Percentiles rank a stretch among this genome's conserved stretches.
Conservation (phyloP, 1,284 basidiomycete genomes). For the Cryptococcus amylolentus region DNA sequence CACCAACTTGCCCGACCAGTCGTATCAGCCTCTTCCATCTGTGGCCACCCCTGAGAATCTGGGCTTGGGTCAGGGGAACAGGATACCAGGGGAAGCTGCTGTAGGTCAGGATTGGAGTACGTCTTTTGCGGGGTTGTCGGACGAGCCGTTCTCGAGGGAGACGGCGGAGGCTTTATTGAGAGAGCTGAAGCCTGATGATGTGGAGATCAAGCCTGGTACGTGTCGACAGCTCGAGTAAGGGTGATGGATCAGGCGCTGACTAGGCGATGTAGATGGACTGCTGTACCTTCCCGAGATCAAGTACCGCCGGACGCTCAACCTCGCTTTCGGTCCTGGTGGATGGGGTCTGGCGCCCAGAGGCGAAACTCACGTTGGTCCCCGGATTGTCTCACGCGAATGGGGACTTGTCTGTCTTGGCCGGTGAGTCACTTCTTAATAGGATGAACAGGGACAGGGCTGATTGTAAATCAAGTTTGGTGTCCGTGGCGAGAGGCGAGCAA, state of each 20-base stretch:
- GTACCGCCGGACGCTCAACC: slow-evolving; percentile 90
- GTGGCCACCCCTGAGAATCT: neutral
- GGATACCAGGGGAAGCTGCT: slow-evolving; percentile 12
- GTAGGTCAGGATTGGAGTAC: slow-evolving; percentile 70
- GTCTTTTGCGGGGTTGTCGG: slow-evolving; percentile 77
- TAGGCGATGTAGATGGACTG: slow-evolving; percentile 67
- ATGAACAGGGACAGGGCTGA: neutral
- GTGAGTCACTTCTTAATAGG: slow-evolving; percentile 51
- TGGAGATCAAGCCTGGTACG: slow-evolving; percentile 91
- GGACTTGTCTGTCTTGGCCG: slow-evolving; percentile 89
- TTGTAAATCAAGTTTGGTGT: slow-evolving; percentile 64
- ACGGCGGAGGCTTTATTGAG: slow-evolving; percentile 68
- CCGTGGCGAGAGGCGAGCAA: slow-evolving; percentile 90
- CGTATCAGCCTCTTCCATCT: slow-evolving; percentile 3
- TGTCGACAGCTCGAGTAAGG: slow-evolving; percentile 3
- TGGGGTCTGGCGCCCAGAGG: slow-evolving; percentile 95
- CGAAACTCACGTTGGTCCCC: slow-evolving; percentile 84
- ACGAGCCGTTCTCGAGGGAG: slow-evolving; percentile 73
- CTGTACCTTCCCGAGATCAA: slow-evolving; percentile 97
- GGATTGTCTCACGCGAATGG: slow-evolving; percentile 89
- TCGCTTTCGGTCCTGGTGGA: slow-evolving; percentile 91
- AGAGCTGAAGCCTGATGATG: slow-evolving; percentile 70
- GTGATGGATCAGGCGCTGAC: neutral
- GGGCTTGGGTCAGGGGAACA: neutral
- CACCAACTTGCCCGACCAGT: slow-evolving; percentile 4